A percentile compares a stretch with the other conserved stretches of the same genome.
These are phyloP conservation scores for Eimeria falciformis DNA, from an alignment of 169 alveolate species.

Conservation along the genomic window DNA sequence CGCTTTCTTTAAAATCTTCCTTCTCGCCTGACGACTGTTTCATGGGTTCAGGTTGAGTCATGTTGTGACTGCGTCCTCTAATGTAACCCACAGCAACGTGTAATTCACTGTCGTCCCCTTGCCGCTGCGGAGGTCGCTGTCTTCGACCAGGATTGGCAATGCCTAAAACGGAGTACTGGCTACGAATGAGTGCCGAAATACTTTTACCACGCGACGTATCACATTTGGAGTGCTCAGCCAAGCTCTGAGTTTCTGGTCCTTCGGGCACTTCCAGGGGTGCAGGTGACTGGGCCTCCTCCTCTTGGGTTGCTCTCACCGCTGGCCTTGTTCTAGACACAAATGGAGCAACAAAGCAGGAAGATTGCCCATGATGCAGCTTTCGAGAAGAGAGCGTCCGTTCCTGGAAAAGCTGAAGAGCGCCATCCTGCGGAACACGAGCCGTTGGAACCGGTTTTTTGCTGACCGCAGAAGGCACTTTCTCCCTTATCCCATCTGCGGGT, in stretches of 20 bases:
- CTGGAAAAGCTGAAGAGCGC: neutral
- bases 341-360: neutral
- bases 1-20: neutral
- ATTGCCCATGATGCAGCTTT: neutral
- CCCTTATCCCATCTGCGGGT: too few species aligned
- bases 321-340: too few species aligned
- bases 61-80: neutral
- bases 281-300: too few species aligned
- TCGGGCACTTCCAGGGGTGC: too few species aligned
- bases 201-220: neutral
- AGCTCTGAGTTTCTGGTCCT: neutral
- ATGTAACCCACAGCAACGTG: neutral
- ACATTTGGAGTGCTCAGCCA: neutral
- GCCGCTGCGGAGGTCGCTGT: neutral
- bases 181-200: neutral
- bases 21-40: neutral
- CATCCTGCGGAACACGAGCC: neutral
- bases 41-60: neutral
- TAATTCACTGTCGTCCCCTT: neutral
- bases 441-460: neutral
- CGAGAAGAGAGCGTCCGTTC: neutral
- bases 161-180: neutral
- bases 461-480: neutral
- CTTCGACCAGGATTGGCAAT: neutral
- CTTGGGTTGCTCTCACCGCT: too few species aligned